Conservation (phyloP, 495 filamentous ascomycete species). For the Jackrogersella multiformis region DNA sequence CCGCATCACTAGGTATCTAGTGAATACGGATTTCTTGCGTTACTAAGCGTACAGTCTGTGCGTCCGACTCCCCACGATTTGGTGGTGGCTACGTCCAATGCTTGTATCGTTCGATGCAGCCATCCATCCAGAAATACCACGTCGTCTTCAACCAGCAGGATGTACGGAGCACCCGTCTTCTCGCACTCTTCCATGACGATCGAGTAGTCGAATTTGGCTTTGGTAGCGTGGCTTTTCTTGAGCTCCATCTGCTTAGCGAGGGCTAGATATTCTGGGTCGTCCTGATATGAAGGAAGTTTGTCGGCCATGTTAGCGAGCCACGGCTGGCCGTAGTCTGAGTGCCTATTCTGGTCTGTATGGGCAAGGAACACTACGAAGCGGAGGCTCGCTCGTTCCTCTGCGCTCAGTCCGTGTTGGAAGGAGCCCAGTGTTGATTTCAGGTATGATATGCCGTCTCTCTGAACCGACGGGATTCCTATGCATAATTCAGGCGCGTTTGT, state of each 20-base stretch:
- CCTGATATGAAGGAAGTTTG: conserved; percentile 57
- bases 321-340: conserved; percentile 58
- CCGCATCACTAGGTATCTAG: neutral
- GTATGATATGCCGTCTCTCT: conserved; percentile 49
- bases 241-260: conserved; percentile 36
- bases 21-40: too few species aligned
- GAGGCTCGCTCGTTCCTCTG: conserved; percentile 56
- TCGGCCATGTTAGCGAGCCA: conserved; percentile 62
- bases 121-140: conserved; percentile 62
- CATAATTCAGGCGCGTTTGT: conserved; percentile 36
- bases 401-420: conserved; percentile 58
- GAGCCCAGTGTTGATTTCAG: conserved; percentile 61
- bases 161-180: conserved; percentile 56
- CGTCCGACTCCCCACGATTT: conserved; percentile 34
- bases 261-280: conserved; percentile 33
- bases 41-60: conserved; percentile 24
- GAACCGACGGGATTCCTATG: conserved; percentile 47
- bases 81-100: conserved; percentile 47
- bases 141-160: conserved; percentile 66
- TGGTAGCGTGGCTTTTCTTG: conserved; percentile 35
- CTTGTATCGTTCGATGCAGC: conserved; percentile 56
- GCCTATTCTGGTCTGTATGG: conserved; percentile 56
- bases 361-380: conserved; percentile 64
- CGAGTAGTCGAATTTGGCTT: conserved; percentile 57
- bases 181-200: conserved; percentile 60